Conservation (phyloP, 2,329 filamentous ascomycete species). For the Aspergillus fijiensis region DNA sequence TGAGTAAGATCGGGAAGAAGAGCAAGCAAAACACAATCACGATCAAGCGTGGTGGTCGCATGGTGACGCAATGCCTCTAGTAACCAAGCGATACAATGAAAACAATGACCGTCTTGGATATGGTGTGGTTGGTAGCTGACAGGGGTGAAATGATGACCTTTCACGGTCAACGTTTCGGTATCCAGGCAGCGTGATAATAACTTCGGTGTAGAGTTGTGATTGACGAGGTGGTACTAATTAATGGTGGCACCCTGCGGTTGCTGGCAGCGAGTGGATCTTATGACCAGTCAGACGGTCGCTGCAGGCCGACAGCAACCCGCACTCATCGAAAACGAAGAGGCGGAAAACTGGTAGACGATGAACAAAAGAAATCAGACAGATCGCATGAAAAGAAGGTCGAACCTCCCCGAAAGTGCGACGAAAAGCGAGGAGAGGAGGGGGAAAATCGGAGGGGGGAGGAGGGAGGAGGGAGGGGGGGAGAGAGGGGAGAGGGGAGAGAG, state of each 20-base stretch:
- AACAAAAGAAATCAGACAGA: neutral
- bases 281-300: conserved; percentile 37
- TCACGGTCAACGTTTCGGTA: neutral
- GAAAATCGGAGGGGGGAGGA: neutral
- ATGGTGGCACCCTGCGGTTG: neutral
- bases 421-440: neutral
- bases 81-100: neutral
- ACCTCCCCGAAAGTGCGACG: neutral
- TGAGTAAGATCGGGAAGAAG: conserved; percentile 50
- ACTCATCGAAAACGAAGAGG: conserved; percentile 37
- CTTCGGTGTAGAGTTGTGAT: neutral
- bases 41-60: conserved; percentile 50
- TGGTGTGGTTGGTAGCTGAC: neutral
- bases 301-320: conserved; percentile 26
- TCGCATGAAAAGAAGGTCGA: conserved; percentile 8
- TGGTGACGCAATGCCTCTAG: conserved; percentile 26
- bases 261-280: conserved; percentile 19
- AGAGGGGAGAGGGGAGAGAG: neutral
- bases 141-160: neutral
- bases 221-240: conserved; percentile 3
- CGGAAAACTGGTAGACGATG: conserved; percentile 9
- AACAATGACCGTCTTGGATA: neutral
- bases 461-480: neutral
- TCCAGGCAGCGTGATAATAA: neutral
- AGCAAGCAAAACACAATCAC: conserved; percentile 49